Conservation (phyloP, 352 stramenopile species). For the Phytophthora sp. region DNA sequence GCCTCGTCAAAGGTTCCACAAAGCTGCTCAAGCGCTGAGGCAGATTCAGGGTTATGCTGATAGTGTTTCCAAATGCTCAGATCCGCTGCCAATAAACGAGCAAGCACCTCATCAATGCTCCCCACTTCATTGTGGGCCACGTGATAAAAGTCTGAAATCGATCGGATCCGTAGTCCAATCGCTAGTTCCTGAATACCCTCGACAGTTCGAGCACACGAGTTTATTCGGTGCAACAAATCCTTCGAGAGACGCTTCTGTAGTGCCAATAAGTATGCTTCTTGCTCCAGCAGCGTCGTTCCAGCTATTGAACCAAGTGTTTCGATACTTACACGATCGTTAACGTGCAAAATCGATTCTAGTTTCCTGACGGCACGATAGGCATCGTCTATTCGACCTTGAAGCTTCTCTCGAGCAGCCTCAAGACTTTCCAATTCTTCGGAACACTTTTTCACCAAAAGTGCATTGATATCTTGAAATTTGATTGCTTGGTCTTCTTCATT, state of each 20-base stretch:
- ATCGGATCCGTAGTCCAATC: conserved; percentile 41
- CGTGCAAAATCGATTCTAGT: conserved; percentile 52
- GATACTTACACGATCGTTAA: conserved; percentile 48
- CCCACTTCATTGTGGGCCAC: conserved; percentile 35
- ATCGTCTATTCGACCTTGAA: conserved; percentile 51
- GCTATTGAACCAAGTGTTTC: conserved; percentile 32
- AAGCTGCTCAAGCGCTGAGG: conserved; percentile 9
- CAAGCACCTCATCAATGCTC: conserved; percentile 14
- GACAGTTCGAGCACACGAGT: conserved; percentile 36
- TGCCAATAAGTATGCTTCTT: conserved; percentile 53
- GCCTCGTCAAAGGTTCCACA: conserved; percentile 21
- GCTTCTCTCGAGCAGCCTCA: conserved; percentile 48
- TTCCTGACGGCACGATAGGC: conserved; percentile 44
- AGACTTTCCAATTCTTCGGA: conserved; percentile 66
- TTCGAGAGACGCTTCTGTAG: conserved; percentile 37
- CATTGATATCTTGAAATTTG: conserved; percentile 74
- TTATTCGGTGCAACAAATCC: conserved; percentile 52
- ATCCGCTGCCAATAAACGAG: conserved; percentile 8
- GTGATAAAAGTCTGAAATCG: conserved; percentile 51
- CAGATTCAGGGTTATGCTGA: conserved; percentile 29
- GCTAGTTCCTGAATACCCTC: conserved; percentile 48
- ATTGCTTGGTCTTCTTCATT: conserved; percentile 52
- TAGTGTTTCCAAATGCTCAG: conserved; percentile 33
- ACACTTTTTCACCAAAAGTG: conserved; percentile 58
- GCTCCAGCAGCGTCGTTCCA: conserved; percentile 56